Evolutionary conservation across 176 grass and related monocot genomes (phyloP).

Genomic region (Eragrostis curvula): DNA sequence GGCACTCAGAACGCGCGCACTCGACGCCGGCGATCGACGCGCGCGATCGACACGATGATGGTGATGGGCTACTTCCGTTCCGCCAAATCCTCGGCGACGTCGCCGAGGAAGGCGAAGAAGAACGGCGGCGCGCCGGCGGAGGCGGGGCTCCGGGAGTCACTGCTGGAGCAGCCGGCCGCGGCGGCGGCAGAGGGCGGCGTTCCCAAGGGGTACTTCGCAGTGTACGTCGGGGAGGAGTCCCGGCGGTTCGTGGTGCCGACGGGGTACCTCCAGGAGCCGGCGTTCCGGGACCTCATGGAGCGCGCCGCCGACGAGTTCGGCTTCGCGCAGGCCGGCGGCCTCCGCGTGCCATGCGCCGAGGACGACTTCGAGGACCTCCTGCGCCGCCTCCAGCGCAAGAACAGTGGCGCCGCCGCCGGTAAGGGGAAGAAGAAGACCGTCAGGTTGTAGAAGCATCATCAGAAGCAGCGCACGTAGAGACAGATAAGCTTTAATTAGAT

Average conservation of each 20-base stretch:
- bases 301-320: slow-evolving; percentile 73
- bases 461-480: not conserved
- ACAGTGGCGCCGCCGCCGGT: not conserved
- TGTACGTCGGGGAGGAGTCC: slow-evolving; percentile 61
- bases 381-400: slow-evolving; percentile 29
- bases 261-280: slow-evolving; percentile 50
- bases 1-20: too few relatives aligned
- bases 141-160: slow-evolving; percentile 34
- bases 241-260: slow-evolving; percentile 68
- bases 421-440: slow-evolving; percentile 47
- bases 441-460: not conserved
- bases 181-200: not conserved
- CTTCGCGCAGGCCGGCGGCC: slow-evolving; percentile 58
- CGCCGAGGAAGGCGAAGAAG: not conserved
- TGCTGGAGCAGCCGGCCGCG: slow-evolving; percentile 31
- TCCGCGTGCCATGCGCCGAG: slow-evolving; percentile 62
- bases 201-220: slow-evolving; percentile 69
- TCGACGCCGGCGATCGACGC: not conserved
- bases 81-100: not conserved
- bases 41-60: slow-evolving; percentile 23
- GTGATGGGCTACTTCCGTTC: slow-evolving; percentile 57
- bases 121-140: not conserved
- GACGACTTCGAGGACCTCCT: slow-evolving; percentile 57
- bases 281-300: slow-evolving; percentile 67
- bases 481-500: slow-evolving; percentile 2